Conservation (phyloP, 1,139 yeast species). For the Blastobotrys persicus region DNA sequence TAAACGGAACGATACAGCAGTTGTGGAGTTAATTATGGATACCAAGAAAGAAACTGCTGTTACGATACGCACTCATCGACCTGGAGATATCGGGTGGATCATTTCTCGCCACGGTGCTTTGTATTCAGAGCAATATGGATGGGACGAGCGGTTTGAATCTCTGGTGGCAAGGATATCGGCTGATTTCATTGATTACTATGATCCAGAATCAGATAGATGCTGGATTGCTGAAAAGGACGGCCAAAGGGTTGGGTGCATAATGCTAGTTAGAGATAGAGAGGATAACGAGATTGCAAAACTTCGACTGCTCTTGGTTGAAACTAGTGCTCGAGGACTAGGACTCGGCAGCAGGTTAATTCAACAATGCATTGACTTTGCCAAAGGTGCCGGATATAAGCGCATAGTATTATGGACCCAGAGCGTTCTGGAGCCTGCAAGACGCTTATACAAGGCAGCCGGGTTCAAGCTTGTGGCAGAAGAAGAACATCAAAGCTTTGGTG, state of each 20-base stretch:
- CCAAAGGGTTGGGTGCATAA: background rate
- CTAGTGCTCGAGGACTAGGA: background rate
- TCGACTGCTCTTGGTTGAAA: background rate
- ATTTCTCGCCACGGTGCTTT: background rate
- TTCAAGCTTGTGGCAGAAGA: background rate
- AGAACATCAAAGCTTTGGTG: background rate
- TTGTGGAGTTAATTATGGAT: background rate
- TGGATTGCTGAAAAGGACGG: background rate
- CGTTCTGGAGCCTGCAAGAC: background rate
- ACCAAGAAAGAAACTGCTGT: background rate
- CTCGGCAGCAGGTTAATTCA: background rate
- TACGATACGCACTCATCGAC: background rate
- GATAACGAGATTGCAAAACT: background rate
- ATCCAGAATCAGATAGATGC: background rate
- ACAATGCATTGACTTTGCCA: background rate
- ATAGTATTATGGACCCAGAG: background rate
- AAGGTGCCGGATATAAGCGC: background rate
- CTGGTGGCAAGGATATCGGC: background rate
- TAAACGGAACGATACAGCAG: background rate
- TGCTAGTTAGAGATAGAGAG: background rate
- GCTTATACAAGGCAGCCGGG: background rate
- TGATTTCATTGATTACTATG: background rate
- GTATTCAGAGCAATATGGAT: background rate
- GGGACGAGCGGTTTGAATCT: background rate
- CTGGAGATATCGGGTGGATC: background rate